phyloP scores from a whole-genome alignment of 1,139 yeast species.

The Lodderomyces beijingensis region DNA sequence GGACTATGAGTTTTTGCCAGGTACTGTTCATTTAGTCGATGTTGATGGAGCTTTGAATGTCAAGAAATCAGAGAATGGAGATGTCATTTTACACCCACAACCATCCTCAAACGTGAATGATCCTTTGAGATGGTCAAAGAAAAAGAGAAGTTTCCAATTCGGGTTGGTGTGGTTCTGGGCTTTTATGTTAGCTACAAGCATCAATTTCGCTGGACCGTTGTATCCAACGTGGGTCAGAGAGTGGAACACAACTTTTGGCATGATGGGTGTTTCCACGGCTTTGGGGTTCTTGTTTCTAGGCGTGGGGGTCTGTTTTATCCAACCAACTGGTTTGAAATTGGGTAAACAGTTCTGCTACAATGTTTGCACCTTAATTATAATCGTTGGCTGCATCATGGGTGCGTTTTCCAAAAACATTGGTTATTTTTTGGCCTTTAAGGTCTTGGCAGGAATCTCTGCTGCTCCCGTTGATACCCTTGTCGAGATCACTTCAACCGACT shows the following conservation, averaged over 20 bases:
- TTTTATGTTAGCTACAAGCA: slow-evolving; percentile 34
- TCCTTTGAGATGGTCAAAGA: slow-evolving; percentile 23
- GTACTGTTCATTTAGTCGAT: slow-evolving; percentile 25
- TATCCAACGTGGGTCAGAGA: slow-evolving; percentile 32
- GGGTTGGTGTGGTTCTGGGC: slow-evolving; percentile 14
- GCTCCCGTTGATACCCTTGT: slow-evolving; percentile 48
- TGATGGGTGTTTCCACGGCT: slow-evolving; percentile 30
- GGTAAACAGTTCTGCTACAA: slow-evolving; percentile 39
- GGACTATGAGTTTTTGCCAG: slow-evolving; percentile 17
- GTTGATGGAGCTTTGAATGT: slow-evolving; percentile 18
- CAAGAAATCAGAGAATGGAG: slow-evolving; percentile 14
- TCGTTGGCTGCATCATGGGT: slow-evolving; percentile 33
- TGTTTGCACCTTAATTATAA: slow-evolving; percentile 26
- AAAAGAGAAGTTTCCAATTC: slow-evolving; percentile 16
- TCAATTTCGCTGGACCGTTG: slow-evolving; percentile 38
- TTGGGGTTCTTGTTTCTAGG: slow-evolving; percentile 33
- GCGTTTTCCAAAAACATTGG: slow-evolving; percentile 25
- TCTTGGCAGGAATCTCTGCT: slow-evolving; percentile 40
- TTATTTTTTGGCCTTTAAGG: slow-evolving; percentile 24
- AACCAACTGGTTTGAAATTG: slow-evolving; percentile 39
- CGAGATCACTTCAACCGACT: slow-evolving; percentile 44
- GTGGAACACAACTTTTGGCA: slow-evolving; percentile 15
- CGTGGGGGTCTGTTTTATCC: slow-evolving; percentile 34
- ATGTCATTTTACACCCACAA: slow-evolving; percentile 25
- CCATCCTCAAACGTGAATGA: slow-evolving; percentile 24